These are phyloP conservation scores for Leccinum huronense DNA, from an alignment of 1,284 basidiomycete species.

Conservation along the genomic window DNA sequence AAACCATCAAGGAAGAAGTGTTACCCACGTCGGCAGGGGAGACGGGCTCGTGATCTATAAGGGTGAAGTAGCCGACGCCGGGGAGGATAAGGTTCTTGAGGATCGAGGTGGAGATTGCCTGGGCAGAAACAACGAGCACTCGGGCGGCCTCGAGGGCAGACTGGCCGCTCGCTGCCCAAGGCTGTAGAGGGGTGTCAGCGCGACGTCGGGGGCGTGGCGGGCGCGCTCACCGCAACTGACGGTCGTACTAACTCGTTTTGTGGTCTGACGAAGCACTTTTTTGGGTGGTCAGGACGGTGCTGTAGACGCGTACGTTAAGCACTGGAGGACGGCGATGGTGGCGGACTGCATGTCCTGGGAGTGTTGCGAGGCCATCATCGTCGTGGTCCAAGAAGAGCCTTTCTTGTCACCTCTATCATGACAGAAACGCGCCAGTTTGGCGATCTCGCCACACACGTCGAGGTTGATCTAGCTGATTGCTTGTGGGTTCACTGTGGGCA, in stretches of 20 bases:
- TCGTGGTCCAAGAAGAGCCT: too few relatives aligned
- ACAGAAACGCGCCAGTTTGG: too few relatives aligned
- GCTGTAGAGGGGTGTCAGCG: slow-evolving; percentile 41
- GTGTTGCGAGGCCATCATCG: too few relatives aligned
- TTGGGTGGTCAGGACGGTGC: slow-evolving; percentile 4
- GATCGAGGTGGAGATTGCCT: slow-evolving; percentile 80
- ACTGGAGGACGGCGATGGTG: too few relatives aligned
- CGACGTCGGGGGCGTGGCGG: neutral
- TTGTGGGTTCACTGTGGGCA: slow-evolving; percentile 66
- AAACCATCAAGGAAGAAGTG: slow-evolving; percentile 89
- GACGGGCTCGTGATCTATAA: slow-evolving; percentile 69
- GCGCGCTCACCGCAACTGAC: slow-evolving; percentile 75
- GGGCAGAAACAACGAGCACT: slow-evolving; percentile 78
- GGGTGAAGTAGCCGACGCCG: slow-evolving; percentile 88
- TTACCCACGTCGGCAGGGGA: slow-evolving; percentile 82
- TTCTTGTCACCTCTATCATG: too few relatives aligned
- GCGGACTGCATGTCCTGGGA: too few relatives aligned
- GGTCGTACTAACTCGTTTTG: slow-evolving; percentile 81
- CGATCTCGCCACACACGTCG: slow-evolving; percentile 48
- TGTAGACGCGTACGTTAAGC: too few relatives aligned
- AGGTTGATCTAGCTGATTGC: slow-evolving; percentile 71
- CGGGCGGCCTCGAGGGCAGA: slow-evolving; percentile 84
- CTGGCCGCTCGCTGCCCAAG: slow-evolving; percentile 97
- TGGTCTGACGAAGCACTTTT: slow-evolving; percentile 60
- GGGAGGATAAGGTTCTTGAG: slow-evolving; percentile 90